These are phyloP conservation scores for Candida arabinofermentans DNA, from an alignment of 805 yeast genomes.

Conservation along the genomic window DNA sequence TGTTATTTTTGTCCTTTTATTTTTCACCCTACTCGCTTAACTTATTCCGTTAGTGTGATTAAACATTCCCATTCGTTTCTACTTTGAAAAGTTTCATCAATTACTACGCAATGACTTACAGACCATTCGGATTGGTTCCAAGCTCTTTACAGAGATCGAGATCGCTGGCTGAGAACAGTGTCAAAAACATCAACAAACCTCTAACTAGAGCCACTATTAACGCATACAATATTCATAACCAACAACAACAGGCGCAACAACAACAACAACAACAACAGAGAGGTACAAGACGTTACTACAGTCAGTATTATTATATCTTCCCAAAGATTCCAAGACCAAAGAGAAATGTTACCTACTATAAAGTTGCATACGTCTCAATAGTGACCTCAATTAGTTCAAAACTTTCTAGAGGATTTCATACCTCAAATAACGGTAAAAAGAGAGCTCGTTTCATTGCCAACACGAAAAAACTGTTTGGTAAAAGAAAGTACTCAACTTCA, in stretches of 20 bases:
- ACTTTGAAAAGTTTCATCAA: background rate
- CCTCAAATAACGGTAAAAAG: slow-evolving; percentile 6
- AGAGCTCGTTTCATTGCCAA: slow-evolving; percentile 20
- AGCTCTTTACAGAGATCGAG: slow-evolving; percentile 1
- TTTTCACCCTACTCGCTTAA: too few species aligned
- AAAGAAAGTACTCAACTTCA: slow-evolving; percentile 8
- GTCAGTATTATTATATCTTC: slow-evolving; percentile 35
- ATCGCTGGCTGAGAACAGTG: slow-evolving; percentile 3
- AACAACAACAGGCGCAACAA: slow-evolving; percentile 5
- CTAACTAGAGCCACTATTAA: slow-evolving; percentile 23
- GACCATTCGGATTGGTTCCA: slow-evolving; percentile 5
- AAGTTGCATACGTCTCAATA: slow-evolving; percentile 17
- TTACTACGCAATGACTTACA: slow-evolving; percentile 1
- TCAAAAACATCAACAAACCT: slow-evolving; percentile 19
- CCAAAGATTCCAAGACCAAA: slow-evolving; percentile 58
- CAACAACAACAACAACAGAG: slow-evolving; percentile 13
- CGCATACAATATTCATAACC: slow-evolving; percentile 12
- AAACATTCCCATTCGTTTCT: too few species aligned
- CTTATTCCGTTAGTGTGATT: too few species aligned
- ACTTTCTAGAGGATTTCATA: slow-evolving; percentile 14
- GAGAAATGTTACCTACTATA: slow-evolving; percentile 48
- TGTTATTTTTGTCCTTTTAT: too few species aligned
- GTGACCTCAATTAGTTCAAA: slow-evolving; percentile 21
- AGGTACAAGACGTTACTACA: slow-evolving; percentile 8
- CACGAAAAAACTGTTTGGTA: slow-evolving; percentile 24